Percentiles rank a stretch among this genome's conserved stretches.
phyloP scores from a whole-genome alignment of 352 stramenopile genomes.

The Aphanomyces invadans region DNA sequence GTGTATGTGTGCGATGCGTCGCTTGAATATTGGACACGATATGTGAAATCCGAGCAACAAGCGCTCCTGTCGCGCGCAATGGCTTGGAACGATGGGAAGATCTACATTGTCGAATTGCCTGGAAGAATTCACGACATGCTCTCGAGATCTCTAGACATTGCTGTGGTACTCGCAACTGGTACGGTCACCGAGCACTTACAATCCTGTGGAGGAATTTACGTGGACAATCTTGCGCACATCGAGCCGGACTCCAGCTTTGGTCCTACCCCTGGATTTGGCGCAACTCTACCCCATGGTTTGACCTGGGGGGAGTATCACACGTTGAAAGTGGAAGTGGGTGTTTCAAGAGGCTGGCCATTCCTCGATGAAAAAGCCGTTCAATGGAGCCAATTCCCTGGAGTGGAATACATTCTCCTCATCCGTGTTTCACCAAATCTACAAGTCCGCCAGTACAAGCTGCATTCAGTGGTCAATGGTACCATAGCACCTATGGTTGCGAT shows the following conservation, averaged over 20 bases:
- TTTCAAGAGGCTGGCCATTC: conserved; percentile 19
- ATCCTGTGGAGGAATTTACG: conserved; percentile 15
- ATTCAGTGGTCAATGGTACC: no score
- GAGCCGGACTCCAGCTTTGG: conserved; percentile 26
- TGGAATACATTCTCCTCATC: conserved; percentile 28
- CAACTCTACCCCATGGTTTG: conserved; percentile 6
- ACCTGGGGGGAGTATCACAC: conserved; percentile 27
- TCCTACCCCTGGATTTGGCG: conserved; percentile 19
- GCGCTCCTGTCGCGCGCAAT: conserved; percentile 23
- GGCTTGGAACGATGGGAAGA: conserved; percentile 23
- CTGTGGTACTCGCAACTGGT: conserved; percentile 8
- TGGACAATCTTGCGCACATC: conserved; percentile 16
- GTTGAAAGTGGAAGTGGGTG: conserved; percentile 28
- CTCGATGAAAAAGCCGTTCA: conserved; percentile 26
- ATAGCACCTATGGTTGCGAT: no score
- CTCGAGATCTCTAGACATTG: not conserved
- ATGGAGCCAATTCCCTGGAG: conserved; percentile 26
- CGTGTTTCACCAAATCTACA: no score
- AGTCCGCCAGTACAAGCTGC: no score
- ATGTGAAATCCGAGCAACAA: conserved; percentile 20
- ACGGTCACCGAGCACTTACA: conserved; percentile 8
- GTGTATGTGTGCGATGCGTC: conserved; percentile 13
- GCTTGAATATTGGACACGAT: conserved; percentile 15
- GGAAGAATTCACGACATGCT: conserved; percentile 5
- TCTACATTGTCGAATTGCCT: conserved; percentile 27